Base-by-base conservation (phyloP, 1,284 basidiomycete species). In the Dichomitus squalens region DNA sequence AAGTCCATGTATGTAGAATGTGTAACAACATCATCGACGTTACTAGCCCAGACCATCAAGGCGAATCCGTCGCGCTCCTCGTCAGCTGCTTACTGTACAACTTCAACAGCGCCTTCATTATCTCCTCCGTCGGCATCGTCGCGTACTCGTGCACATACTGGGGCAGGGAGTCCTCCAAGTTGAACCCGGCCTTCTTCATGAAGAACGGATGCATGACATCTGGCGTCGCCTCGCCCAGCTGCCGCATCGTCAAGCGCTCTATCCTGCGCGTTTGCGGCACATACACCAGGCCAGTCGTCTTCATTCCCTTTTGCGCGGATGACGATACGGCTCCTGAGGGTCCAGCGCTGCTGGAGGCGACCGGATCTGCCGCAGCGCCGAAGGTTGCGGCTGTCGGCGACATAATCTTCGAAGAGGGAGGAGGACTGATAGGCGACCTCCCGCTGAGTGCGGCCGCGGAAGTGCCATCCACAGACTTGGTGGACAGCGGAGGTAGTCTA, bases 131-230 rank as follows among this genome's bases (percentile, higher is more conserved):
- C 1, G 92, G 90, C 57, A 82, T 75, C 4, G 92, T 92, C 8
- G 92, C 93, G 64, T 93, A 94, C 71, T 94, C 91, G 64, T 95
- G 87, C 44, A 94, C 90, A 66, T 92, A 92, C 61, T 90, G 87
- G 1, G 93, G 93, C 18, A 95, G 70, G 0, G 89, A 86, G 62
- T 93, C 89, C 67, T 90, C 88, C 46, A 93, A 74, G 63, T 85
- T 92, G 72, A 91, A 87, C 1, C 90, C 90, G 31, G 92, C 87
- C 67, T 85, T 90, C 66, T 92, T 91, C 82, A 88, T 88, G 73
- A 92, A 90, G 72, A 92, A 91, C 38, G 92, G 84, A 76, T 90
- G 88, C 90, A 88, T 92, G 9, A 93, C 90, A 67, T 93, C 90
- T 2, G 90, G 90, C 0, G 93, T 94, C 14, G 89, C 91, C 70